A percentile compares a stretch with the other conserved stretches of the same genome.
These are phyloP conservation scores for Veloporphyrellus conicus DNA, from an alignment of 1,284 basidiomycete species.

Conservation along the genomic window DNA sequence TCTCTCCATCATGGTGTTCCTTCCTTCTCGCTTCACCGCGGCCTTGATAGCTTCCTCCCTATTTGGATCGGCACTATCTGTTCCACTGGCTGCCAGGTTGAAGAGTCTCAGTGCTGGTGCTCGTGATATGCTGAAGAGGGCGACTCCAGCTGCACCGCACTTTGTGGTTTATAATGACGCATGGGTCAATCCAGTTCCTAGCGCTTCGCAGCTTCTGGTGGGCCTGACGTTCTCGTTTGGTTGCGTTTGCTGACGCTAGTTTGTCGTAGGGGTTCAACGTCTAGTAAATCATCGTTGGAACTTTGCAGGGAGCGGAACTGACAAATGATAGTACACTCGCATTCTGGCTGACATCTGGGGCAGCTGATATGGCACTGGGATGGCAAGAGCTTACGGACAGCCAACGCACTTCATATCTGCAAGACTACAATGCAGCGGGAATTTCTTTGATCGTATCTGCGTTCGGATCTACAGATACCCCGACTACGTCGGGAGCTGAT, in stretches of 20 bases:
- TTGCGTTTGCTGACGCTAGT: constrained; percentile 3
- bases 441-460: constrained; percentile 55
- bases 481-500: constrained; percentile 43
- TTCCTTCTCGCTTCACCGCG: constrained; percentile 10
- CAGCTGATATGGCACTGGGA: constrained; percentile 47
- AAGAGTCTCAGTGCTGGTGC: constrained; percentile 25
- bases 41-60: constrained; percentile 8
- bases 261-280: constrained; percentile 39
- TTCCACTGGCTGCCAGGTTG: constrained; percentile 22
- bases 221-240: neutral
- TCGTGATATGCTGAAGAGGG: constrained; percentile 39
- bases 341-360: constrained; percentile 48
- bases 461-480: constrained; percentile 46
- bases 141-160: constrained; percentile 44
- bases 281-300: too few species aligned
- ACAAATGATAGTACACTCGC: constrained; percentile 50
- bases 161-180: constrained; percentile 51
- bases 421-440: constrained; percentile 51
- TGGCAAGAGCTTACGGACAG: constrained; percentile 42
- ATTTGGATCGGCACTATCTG: constrained; percentile 12
- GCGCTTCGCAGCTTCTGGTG: constrained; percentile 41
- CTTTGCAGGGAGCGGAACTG: too few species aligned
- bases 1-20: constrained; percentile 28
- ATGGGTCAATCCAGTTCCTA: constrained; percentile 40
- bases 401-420: constrained; percentile 42